Base-by-base conservation (phyloP, 768 basidiomycete species). In the Heimioporus sp. region DNA sequence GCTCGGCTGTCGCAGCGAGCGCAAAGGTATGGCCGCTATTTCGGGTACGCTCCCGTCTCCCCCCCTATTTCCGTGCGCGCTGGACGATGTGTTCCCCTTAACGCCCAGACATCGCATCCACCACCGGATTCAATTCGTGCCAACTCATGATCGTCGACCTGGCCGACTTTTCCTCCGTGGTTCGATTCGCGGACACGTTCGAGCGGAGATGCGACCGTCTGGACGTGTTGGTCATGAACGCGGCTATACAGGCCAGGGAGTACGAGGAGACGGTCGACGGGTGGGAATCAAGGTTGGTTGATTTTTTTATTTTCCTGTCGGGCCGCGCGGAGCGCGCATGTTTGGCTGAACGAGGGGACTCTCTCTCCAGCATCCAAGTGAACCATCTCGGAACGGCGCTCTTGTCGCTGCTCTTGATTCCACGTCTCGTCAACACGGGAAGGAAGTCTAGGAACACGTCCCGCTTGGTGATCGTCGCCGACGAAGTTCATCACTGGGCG, bases 241-340 rank as follows among this genome's bases (percentile, higher is more conserved):
- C 79, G 1, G 77, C 55, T 0, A 49, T 73, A 2, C 20, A 43
- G 0, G 2, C 19, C 0, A 0, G 0, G 2, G 44, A n/a, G 10
- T 71, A 69, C 32, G 35, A 61, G 6, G 42, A 55, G 9, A 76
- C 74, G 0, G 35, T 46, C 0, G 74, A 81, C 59, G 80, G 76
- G 8, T 82, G 76, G 76, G 80, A 82, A 52, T 44, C 62, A 12
- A 62, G 55, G 80, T 80, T 42, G 4, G 70, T 59, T n/a, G n/a
- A n/a, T n/a, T n/a, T n/a, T 44, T 6, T 9, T 4, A 9, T 5
- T 20, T 3, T 36, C 10, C 28, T 28, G 24, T 28, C 16, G 10
- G 32, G 2, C 6, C 17, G 2, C 30, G 39, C 4, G 19, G 21
- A 24, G 5, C 21, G 24, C 21, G 1, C 16, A 9, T 0, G 19